Percentiles rank a stretch among this genome's conserved stretches.
Evolutionary conservation across 2,329 filamentous ascomycete genomes (phyloP).

Genomic region (Pestalotiopsis sp.): DNA sequence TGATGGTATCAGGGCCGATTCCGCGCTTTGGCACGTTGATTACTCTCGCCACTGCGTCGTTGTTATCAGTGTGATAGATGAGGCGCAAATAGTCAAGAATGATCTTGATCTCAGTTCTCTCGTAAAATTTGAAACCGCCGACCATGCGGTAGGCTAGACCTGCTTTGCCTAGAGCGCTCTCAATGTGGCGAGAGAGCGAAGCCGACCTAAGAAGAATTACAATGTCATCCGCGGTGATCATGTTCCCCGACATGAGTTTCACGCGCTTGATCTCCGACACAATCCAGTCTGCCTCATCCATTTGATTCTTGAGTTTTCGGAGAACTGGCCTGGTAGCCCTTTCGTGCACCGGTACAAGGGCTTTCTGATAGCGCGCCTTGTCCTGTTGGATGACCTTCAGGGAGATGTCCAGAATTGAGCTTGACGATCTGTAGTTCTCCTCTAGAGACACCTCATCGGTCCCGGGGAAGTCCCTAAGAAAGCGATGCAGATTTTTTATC

Average conservation of each 20-base stretch:
- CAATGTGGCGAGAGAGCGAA: slow-evolving; percentile 81
- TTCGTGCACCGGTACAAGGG: slow-evolving; percentile 77
- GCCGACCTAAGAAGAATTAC: slow-evolving; percentile 88
- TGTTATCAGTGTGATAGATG: slow-evolving; percentile 82
- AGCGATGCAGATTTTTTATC: slow-evolving; percentile 80
- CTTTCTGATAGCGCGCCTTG: slow-evolving; percentile 76
- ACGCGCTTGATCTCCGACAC: slow-evolving; percentile 79
- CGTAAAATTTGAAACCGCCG: slow-evolving; percentile 88
- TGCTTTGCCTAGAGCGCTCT: slow-evolving; percentile 76
- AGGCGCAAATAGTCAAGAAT: slow-evolving; percentile 87
- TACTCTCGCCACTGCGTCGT: slow-evolving; percentile 80
- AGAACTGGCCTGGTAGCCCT: slow-evolving; percentile 81
- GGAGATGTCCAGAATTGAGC: slow-evolving; percentile 78
- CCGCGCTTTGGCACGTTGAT: slow-evolving; percentile 84
- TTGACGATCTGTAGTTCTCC: slow-evolving; percentile 93
- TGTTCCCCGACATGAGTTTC: slow-evolving; percentile 69
- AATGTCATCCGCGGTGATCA: slow-evolving; percentile 77
- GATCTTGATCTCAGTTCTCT: slow-evolving; percentile 85
- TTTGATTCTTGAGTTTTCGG: slow-evolving; percentile 70
- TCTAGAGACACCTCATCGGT: slow-evolving; percentile 85
- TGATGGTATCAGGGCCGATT: slow-evolving; percentile 79
- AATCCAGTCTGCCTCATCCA: slow-evolving; percentile 84
- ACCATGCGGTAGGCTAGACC: slow-evolving; percentile 93
- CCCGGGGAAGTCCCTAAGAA: slow-evolving; percentile 75
- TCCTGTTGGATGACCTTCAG: slow-evolving; percentile 92